Evolutionary conservation across 371 early-diverging fungal species (phyloP).

Genomic region (Homolaphlyctis polyrhiza): DNA sequence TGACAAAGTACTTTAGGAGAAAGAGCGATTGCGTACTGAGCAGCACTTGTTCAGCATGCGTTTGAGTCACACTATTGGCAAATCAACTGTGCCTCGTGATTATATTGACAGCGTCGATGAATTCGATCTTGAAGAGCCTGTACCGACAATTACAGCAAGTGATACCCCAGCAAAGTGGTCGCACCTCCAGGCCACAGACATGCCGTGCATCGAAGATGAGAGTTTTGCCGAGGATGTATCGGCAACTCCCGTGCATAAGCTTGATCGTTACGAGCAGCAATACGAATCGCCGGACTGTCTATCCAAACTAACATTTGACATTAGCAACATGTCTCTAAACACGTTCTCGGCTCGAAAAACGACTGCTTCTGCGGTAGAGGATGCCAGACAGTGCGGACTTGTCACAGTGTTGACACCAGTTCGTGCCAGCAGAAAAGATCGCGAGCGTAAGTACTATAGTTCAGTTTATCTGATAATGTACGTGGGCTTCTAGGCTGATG

Average conservation of each 20-base stretch:
- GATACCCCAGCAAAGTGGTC: not conserved
- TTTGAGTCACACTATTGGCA: not conserved
- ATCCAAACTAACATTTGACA: not conserved
- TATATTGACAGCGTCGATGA: not conserved
- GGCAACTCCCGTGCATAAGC: not conserved
- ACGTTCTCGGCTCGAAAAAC: not conserved
- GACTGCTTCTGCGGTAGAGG: not conserved
- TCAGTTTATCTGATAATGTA: too few species aligned
- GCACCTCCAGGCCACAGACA: not conserved
- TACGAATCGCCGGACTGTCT: not conserved
- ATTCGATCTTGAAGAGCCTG: too few species aligned
- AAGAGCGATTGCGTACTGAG: not conserved
- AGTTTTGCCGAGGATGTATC: too few species aligned
- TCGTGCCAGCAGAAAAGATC: constrained; percentile 10
- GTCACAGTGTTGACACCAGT: constrained; percentile 12
- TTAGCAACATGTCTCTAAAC: not conserved
- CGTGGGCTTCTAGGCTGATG: too few species aligned
- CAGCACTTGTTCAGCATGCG: not conserved
- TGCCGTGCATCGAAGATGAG: not conserved
- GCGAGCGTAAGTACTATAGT: constrained; percentile 1
- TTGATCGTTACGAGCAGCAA: not conserved
- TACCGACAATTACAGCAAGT: too few species aligned
- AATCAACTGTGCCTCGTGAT: not conserved
- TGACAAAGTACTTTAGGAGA: not conserved
- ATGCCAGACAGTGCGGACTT: not conserved